Evolutionary conservation across 306 rosid species (phyloP).

Genomic region (cucumber (Cucumis sativus)): Cucumber_9930_V3 NC_026656.2:2179501-2180000

Average conservation of each 20-base stretch:
- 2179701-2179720: too few species aligned
- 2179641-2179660: neutral
- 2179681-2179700: too few species aligned
- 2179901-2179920: neutral
- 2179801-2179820: too few species aligned
- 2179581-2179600: constrained; percentile 31
- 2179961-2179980: neutral
- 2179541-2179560: constrained; percentile 21
- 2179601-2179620: constrained; percentile 53
- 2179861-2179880: neutral
- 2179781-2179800: too few species aligned
- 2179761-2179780: too few species aligned
- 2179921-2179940: neutral
- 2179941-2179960: neutral
- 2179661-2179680: too few species aligned
- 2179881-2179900: neutral
- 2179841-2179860: too few species aligned
- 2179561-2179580: constrained; percentile 26
- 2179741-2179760: too few species aligned
- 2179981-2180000: neutral
- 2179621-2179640: constrained; percentile 42
- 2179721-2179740: too few species aligned
- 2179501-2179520: constrained; percentile 46
- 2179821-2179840: too few species aligned
- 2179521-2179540: constrained; percentile 31